These are phyloP conservation scores for Xylaria sp. DNA, from an alignment of 2,329 filamentous ascomycete species.

Conservation along the genomic window DNA sequence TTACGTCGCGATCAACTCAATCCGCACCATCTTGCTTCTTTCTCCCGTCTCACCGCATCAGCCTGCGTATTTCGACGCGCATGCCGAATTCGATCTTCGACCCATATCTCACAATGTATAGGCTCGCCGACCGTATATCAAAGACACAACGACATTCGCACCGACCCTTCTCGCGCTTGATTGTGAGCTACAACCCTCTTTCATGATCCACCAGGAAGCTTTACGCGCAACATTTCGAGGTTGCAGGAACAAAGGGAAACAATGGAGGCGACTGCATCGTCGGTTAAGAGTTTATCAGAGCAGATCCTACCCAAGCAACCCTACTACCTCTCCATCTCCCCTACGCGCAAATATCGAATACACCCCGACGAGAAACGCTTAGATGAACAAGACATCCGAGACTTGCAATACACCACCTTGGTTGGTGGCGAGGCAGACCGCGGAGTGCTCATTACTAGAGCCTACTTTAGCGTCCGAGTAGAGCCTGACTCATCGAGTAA, in stretches of 20 bases:
- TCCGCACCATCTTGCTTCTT: not conserved
- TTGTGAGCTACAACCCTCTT: slow-evolving; percentile 28
- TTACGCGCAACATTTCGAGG: slow-evolving; percentile 42
- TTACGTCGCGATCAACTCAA: not conserved
- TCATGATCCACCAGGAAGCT: slow-evolving; percentile 37
- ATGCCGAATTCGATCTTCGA: slow-evolving; percentile 19
- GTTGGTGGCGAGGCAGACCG: slow-evolving; percentile 60
- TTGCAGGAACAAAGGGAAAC: slow-evolving; percentile 43
- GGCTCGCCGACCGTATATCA: slow-evolving; percentile 17
- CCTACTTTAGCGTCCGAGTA: slow-evolving; percentile 63
- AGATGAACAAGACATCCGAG: slow-evolving; percentile 57
- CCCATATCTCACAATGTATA: slow-evolving; percentile 17
- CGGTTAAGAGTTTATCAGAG: slow-evolving; percentile 59
- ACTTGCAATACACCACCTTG: slow-evolving; percentile 63
- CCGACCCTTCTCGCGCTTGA: slow-evolving; percentile 3
- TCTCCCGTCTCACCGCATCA: slow-evolving; percentile 18
- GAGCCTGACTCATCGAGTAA: slow-evolving; percentile 48
- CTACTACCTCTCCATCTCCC: slow-evolving; percentile 56
- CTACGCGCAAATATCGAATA: slow-evolving; percentile 54
- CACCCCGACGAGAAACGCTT: slow-evolving; percentile 47
- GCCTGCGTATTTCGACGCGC: slow-evolving; percentile 10
- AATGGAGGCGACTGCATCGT: slow-evolving; percentile 66
- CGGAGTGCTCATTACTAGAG: slow-evolving; percentile 61
- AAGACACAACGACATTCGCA: not conserved
- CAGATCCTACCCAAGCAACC: slow-evolving; percentile 57